Conservation (phyloP, 495 filamentous ascomycete genomes). For the Aspergillus biplanus region DNA sequence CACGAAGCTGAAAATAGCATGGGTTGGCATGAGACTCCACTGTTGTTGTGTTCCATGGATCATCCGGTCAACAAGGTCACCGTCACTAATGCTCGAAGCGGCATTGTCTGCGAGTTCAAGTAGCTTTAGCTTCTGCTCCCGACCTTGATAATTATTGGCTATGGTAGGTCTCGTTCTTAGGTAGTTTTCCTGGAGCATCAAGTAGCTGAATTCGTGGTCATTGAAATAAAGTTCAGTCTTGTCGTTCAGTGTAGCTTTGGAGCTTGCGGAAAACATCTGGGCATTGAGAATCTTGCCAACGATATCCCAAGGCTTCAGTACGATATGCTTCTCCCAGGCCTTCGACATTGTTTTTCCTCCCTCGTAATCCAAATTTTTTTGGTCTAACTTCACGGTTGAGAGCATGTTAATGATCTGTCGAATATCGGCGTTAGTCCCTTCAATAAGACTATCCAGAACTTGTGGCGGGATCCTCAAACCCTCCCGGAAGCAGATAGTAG, state of each 20-base stretch:
- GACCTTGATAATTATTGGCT: slow-evolving; percentile 58
- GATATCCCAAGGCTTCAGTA: slow-evolving; percentile 98
- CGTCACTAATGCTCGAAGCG: slow-evolving; percentile 94
- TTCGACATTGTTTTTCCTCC: slow-evolving; percentile 91
- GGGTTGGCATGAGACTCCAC: slow-evolving; percentile 96
- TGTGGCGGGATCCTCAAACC: slow-evolving; percentile 80
- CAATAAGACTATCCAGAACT: slow-evolving; percentile 93
- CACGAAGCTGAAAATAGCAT: slow-evolving; percentile 96
- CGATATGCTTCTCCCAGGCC: slow-evolving; percentile 95
- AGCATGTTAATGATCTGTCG: slow-evolving; percentile 99
- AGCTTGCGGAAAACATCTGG: slow-evolving; percentile 79
- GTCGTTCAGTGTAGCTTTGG: slow-evolving; percentile 86
- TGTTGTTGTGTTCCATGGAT: slow-evolving; percentile 98
- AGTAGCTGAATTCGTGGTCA: slow-evolving; percentile 92
- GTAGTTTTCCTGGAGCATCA: slow-evolving; percentile 99
- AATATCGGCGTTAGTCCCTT: slow-evolving; percentile 93
- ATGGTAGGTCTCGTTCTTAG: slow-evolving; percentile 75
- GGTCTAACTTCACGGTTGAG: slow-evolving; percentile 87
- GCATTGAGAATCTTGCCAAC: slow-evolving; percentile 86
- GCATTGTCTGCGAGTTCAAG: slow-evolving; percentile 86
- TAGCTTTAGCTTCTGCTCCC: slow-evolving; percentile 72
- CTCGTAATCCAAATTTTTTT: slow-evolving; percentile 75
- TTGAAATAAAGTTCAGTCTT: slow-evolving; percentile 99
- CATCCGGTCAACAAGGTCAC: slow-evolving; percentile 95
- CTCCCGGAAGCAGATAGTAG: slow-evolving; percentile 93